Percentiles rank a stretch among this genome's conserved stretches.
These are phyloP conservation scores for Rhizopogon roseolus DNA, from an alignment of 768 basidiomycete species.

Conservation along the genomic window DNA sequence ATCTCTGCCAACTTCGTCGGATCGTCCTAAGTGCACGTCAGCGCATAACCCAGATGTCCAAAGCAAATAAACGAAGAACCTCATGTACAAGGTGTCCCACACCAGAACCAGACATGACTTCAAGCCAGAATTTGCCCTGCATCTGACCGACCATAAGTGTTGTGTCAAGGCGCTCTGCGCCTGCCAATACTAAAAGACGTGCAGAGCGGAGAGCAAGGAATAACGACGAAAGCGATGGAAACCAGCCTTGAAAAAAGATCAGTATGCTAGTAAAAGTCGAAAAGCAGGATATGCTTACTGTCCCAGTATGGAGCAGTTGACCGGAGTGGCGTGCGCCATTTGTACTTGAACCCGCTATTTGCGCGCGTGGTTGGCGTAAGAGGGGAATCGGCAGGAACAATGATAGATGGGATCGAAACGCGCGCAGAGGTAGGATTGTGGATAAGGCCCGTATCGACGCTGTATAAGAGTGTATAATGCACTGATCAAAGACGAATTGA, in stretches of 20 bases:
- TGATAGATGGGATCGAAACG: conserved; percentile 80
- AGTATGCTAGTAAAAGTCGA: neutral
- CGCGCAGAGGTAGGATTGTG: conserved; percentile 79
- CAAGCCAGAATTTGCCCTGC: conserved; percentile 95
- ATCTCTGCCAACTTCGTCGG: conserved; percentile 77
- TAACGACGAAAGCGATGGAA: conserved; percentile 68
- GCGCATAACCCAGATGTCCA: neutral
- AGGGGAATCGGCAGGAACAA: conserved; percentile 45
- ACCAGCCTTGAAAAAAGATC: conserved; percentile 67
- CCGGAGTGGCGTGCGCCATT: conserved; percentile 82
- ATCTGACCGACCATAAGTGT: conserved; percentile 96
- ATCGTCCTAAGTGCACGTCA: conserved; percentile 60
- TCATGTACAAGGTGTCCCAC: conserved; percentile 96
- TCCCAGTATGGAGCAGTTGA: conserved; percentile 89
- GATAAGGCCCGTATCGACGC: conserved; percentile 77
- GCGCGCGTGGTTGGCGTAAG: conserved; percentile 23
- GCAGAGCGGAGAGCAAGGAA: conserved; percentile 81
- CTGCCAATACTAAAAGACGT: conserved; percentile 85
- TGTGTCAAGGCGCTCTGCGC: conserved; percentile 87
- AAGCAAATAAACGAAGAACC: conserved; percentile 37
- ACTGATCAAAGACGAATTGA: neutral
- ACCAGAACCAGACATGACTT: conserved; percentile 59
- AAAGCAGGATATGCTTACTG: conserved; percentile 40
- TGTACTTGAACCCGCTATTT: conserved; percentile 30
- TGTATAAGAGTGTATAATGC: conserved; percentile 23